Conservation (phyloP, 2,329 filamentous ascomycete species). For the Verticillium klebahnii region DNA sequence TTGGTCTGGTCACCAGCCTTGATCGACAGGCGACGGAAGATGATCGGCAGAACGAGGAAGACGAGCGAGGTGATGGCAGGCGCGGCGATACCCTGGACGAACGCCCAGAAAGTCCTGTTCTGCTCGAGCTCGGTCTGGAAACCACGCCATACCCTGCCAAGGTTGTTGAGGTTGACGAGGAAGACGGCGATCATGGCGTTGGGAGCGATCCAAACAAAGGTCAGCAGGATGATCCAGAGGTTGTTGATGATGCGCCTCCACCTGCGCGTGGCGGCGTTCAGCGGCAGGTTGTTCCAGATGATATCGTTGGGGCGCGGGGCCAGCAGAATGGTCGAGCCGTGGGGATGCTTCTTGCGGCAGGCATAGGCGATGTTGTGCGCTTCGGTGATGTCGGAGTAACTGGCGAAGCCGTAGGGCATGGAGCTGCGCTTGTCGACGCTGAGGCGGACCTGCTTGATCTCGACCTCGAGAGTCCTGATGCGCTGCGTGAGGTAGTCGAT, state of each 20-base stretch:
- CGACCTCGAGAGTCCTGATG: constrained; percentile 74
- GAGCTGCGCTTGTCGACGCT: constrained; percentile 83
- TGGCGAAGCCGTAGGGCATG: constrained; percentile 90
- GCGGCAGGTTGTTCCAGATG: constrained; percentile 89
- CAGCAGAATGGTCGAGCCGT: constrained; percentile 70
- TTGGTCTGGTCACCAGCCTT: constrained; percentile 86
- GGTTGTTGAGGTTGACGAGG: constrained; percentile 76
- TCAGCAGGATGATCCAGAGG: constrained; percentile 77
- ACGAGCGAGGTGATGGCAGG: constrained; percentile 83
- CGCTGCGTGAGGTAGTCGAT: constrained; percentile 89
- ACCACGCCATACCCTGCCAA: constrained; percentile 72
- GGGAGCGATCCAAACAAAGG: constrained; percentile 80
- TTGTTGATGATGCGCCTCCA: constrained; percentile 76
- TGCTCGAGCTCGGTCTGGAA: constrained; percentile 63
- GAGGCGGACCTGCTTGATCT: constrained; percentile 78
- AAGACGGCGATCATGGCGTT: constrained; percentile 96
- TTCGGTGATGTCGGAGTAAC: constrained; percentile 82
- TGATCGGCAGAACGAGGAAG: constrained; percentile 82
- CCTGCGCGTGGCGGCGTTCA: constrained; percentile 63
- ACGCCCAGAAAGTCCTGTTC: constrained; percentile 69
- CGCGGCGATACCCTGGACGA: constrained; percentile 87
- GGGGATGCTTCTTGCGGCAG: constrained; percentile 73
- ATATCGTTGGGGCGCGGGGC: constrained; percentile 87
- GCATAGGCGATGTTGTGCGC: constrained; percentile 84
- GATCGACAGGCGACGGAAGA: constrained; percentile 83